Base-by-base conservation (phyloP, 2,329 filamentous ascomycete genomes). In the Ascomycota sp. region DNA sequence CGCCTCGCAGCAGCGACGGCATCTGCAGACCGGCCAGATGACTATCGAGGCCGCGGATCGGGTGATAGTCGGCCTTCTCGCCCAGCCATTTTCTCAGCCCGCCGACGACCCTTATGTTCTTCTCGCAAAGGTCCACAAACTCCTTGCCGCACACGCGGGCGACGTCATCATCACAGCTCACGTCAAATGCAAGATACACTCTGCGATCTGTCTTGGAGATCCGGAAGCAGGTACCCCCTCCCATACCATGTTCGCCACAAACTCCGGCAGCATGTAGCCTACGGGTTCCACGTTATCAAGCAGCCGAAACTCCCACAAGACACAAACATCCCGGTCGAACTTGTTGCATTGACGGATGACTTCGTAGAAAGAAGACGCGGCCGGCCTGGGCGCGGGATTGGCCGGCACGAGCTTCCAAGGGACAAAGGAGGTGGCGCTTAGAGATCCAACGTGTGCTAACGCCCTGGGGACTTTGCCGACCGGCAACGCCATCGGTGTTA, bases 1-100 rank as follows among this genome's bases (percentile, higher is more conserved):
- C 36, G 2, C 51, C 51, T 4, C 51, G 40, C 20, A 45, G 35
- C 3, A 48, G 44, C 8, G 47, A 42, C 4, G 50, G 46, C 8
- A 53, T 45, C 23, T 38, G 32, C 13, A 53, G 33, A 4, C 42
- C 36, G 5, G 36, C 31, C 7, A 42, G 30, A 7, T 35, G 30
- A 5, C 23, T 20, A 7, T 41, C 36, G 6, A 42, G 35, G 9
- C 40, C 40, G 15, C 46, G 41, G 8, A 55, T 42, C 2, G 45
- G 43, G 26, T 49, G 44, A 13, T 41, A 46, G 23, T 40, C 36
- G 8, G 27, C 32, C 8, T 34, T 32, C 13, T 35, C 36, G 8
- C 20, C 27, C 23, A 47, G 36, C 48, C 48, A 51, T 8, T 35
- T 35, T 5, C 33, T 30, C 15, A 51, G 35, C 9, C 42, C 43